These are phyloP conservation scores for Nyssa sinensis DNA, from an alignment of 148 eudicot species.

Conservation along the genomic window DNA sequence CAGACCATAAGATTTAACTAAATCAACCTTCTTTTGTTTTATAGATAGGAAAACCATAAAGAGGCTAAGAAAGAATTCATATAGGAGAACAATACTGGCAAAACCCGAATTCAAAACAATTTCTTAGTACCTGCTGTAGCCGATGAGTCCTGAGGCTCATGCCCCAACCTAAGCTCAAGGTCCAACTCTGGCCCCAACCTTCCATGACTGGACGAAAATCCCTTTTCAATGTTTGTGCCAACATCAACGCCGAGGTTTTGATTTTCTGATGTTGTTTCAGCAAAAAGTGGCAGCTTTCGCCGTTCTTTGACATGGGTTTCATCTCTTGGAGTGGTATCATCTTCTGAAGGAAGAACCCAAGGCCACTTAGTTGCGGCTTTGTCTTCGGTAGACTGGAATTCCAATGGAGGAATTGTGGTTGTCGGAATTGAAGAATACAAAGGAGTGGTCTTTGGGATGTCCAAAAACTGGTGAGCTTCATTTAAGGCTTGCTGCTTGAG, in stretches of 20 bases:
- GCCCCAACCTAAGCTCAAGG: conserved; percentile 32
- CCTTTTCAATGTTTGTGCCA: neutral
- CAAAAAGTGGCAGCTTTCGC: conserved; percentile 11
- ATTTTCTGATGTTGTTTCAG: neutral
- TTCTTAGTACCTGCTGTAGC: conserved; percentile 8
- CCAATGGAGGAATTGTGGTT: neutral
- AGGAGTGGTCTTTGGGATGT: neutral
- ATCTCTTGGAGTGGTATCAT: neutral
- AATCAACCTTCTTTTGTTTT: neutral
- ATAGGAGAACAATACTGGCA: neutral
- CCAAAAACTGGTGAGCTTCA: neutral
- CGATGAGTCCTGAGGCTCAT: conserved; percentile 5
- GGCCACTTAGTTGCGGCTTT: neutral
- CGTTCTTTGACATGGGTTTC: neutral
- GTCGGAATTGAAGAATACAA: no score
- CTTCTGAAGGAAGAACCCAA: neutral
- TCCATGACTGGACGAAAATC: neutral
- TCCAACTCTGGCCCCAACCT: conserved; percentile 9
- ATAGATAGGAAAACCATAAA: neutral
- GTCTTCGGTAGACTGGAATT: neutral
- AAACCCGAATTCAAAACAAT: conserved; percentile 13
- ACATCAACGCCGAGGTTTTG: neutral
- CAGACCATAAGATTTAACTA: neutral
- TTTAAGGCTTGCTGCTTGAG: conserved; percentile 16
- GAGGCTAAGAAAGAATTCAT: neutral